phyloP scores from a whole-genome alignment of 768 basidiomycete genomes.

The Phaeotremella fagi region DNA sequence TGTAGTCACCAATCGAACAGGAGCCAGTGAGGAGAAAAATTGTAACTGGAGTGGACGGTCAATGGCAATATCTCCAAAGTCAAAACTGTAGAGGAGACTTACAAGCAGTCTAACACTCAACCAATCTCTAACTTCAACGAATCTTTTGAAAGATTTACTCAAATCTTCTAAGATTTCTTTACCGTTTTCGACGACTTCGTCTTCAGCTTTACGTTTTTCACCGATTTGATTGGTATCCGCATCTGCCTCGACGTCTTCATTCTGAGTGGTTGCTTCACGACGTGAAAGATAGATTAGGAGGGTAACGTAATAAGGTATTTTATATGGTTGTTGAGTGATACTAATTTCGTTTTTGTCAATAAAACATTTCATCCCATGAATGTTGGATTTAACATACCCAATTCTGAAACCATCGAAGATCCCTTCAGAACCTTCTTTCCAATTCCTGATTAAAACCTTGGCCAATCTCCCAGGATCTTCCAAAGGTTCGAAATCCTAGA shows the following conservation, averaged over 20 bases:
- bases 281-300: slow-evolving; percentile 61
- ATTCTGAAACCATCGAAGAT: slow-evolving; percentile 48
- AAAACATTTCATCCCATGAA: no score
- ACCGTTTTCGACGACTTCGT: slow-evolving; percentile 53
- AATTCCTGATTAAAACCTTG: slow-evolving; percentile 37
- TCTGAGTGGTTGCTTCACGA: slow-evolving; percentile 3
- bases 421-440: slow-evolving; percentile 37
- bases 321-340: slow-evolving; percentile 81
- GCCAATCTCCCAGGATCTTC: slow-evolving; percentile 47
- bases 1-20: slow-evolving; percentile 66
- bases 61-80: neutral
- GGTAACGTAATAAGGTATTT: slow-evolving; percentile 82
- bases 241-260: slow-evolving; percentile 52
- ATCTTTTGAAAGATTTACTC: slow-evolving; percentile 82
- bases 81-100: slow-evolving; percentile 44
- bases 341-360: slow-evolving; percentile 27
- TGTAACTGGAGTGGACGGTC: slow-evolving; percentile 60
- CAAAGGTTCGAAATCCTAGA: slow-evolving; percentile 47
- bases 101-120: slow-evolving; percentile 82
- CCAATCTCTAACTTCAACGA: slow-evolving; percentile 85
- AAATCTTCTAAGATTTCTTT: slow-evolving; percentile 77
- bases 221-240: slow-evolving; percentile 46
- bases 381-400: slow-evolving; percentile 39
- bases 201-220: slow-evolving; percentile 48
- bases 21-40: slow-evolving; percentile 83